These are phyloP conservation scores for Allantophomopsis lycopodina DNA, from an alignment of 2,329 filamentous ascomycete genomes.

Conservation along the genomic window DNA sequence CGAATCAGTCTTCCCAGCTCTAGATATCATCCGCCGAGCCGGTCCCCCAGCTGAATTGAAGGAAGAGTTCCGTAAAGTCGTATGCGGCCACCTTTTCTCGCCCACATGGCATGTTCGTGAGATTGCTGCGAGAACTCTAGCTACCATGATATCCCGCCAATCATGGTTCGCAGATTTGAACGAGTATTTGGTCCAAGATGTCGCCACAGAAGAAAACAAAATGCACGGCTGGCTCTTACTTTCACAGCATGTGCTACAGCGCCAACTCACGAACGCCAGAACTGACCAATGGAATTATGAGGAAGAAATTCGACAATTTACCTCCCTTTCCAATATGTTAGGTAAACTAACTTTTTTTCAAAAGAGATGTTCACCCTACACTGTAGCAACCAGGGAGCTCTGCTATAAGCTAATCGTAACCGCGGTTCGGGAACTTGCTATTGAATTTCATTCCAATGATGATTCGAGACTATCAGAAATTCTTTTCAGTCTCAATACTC, in stretches of 20 bases:
- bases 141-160: constrained; percentile 39
- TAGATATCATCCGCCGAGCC: constrained; percentile 68
- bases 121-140: constrained; percentile 62
- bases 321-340: no score
- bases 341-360: no score
- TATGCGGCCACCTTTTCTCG: constrained; percentile 51
- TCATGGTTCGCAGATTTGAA: constrained; percentile 13
- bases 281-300: no score
- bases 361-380: no score
- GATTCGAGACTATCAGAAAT: no score
- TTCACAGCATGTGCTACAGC: constrained; percentile 40
- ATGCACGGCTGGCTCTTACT: constrained; percentile 45
- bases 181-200: not conserved
- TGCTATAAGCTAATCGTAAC: no score
- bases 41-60: constrained; percentile 45
- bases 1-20: constrained; percentile 67
- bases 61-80: constrained; percentile 38
- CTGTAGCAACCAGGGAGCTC: no score
- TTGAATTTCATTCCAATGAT: no score
- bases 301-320: no score
- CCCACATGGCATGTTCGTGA: constrained; percentile 71
- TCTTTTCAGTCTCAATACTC: no score
- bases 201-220: constrained; percentile 7
- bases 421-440: no score
- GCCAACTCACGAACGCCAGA: constrained; percentile 19